A percentile compares a stretch with the other conserved stretches of the same genome.
These are phyloP conservation scores for Hericium coralloides DNA, from an alignment of 768 basidiomycete species.

Conservation along the genomic window DNA sequence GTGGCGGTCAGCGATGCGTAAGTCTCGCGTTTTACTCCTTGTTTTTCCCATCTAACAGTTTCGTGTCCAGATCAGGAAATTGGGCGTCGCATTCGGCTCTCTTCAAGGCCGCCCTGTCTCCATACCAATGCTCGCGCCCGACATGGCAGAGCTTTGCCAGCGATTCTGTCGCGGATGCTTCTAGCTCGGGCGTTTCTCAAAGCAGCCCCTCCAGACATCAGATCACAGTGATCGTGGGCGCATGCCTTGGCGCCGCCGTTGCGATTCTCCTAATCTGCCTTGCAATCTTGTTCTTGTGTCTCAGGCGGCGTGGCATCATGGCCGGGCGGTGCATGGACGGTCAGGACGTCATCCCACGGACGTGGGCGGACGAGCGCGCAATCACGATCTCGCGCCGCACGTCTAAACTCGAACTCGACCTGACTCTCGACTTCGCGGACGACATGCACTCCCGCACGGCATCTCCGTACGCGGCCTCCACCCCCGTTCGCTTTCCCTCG, in stretches of 20 bases:
- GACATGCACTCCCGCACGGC: not conserved
- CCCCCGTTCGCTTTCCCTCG: not conserved
- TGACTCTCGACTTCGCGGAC: not conserved
- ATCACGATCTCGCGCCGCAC: not conserved
- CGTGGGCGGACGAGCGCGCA: slow-evolving; percentile 1
- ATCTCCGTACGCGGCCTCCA: not conserved
- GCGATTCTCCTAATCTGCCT: slow-evolving; percentile 20
- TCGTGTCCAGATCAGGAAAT: slow-evolving; percentile 27
- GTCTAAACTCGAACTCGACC: not conserved
- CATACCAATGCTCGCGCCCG: too few species aligned
- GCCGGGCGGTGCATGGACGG: slow-evolving; percentile 4
- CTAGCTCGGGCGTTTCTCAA: slow-evolving; percentile 2
- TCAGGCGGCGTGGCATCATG: slow-evolving; percentile 11
- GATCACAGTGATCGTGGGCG: slow-evolving; percentile 21
- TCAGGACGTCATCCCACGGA: slow-evolving; percentile 8
- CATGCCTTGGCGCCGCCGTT: slow-evolving; percentile 23
- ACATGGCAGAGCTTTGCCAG: too few species aligned
- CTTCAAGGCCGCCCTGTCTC: not conserved
- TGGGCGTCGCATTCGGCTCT: slow-evolving; percentile 21
- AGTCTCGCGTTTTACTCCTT: slow-evolving; percentile 17
- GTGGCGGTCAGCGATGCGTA: slow-evolving; percentile 34
- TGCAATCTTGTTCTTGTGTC: slow-evolving; percentile 13
- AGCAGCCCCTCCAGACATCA: slow-evolving; percentile 14
- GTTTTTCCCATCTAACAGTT: not conserved
- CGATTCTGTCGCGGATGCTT: too few species aligned